phyloP scores from a whole-genome alignment of 129 eudicot genomes.

The Arctium minus region DNA sequence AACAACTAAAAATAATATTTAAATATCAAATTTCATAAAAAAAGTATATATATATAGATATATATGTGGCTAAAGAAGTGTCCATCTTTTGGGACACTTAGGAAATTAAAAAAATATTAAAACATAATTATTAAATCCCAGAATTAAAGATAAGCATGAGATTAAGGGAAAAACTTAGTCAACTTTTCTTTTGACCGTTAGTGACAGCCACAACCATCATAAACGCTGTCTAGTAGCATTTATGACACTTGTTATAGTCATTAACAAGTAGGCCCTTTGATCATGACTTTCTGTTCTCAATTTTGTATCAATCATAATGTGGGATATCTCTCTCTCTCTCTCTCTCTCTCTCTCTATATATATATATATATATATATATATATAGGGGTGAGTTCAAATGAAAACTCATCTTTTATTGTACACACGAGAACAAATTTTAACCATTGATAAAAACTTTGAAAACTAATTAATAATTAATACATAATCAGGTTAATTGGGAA shows the following conservation, averaged over 20 bases:
- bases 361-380: no score
- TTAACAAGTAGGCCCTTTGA: constrained; percentile 19
- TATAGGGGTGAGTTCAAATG: no score
- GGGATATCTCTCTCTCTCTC: background rate
- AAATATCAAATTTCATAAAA: background rate
- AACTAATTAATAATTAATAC: no score
- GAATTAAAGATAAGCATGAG: constrained; percentile 1
- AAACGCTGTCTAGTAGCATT: constrained; percentile 2
- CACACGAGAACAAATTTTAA: no score
- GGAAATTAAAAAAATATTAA: background rate
- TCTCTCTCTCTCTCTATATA: no score
- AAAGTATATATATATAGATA: background rate
- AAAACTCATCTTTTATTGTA: no score
- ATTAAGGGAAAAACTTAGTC: background rate
- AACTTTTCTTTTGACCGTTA: background rate
- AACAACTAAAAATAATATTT: background rate
- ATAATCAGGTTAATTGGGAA: no score
- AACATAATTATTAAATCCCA: background rate
- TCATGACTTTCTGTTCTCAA: background rate
- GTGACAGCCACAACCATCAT: background rate
- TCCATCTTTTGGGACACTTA: background rate
- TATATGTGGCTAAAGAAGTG: background rate
- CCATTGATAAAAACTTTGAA: no score
- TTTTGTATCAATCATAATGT: background rate
- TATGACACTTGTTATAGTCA: constrained; percentile 5